Percentiles rank a stretch among this genome's conserved stretches.
Evolutionary conservation across 306 rosid genomes (phyloP).

Genomic region (Mucuna pruriens): DNA sequence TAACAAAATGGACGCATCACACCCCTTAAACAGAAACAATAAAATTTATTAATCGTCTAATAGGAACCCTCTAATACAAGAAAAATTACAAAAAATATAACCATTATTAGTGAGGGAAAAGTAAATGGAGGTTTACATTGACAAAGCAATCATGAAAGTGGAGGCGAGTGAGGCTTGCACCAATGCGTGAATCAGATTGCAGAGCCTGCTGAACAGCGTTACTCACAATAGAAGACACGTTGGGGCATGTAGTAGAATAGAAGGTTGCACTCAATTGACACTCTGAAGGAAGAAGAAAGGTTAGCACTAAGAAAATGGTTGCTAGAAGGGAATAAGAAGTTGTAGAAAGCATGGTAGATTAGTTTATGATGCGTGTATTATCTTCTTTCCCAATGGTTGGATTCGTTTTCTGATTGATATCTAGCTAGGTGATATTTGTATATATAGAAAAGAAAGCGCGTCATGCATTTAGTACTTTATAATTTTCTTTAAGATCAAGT

Average conservation of each 20-base stretch:
- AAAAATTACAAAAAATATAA: not conserved
- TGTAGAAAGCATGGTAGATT: slow-evolving; percentile 46
- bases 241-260: slow-evolving; percentile 64
- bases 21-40: slow-evolving; percentile 50
- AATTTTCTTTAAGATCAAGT: slow-evolving; percentile 9
- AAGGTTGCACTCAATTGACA: slow-evolving; percentile 64
- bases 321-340: not conserved
- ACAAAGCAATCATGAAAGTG: slow-evolving; percentile 82
- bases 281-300: slow-evolving; percentile 29
- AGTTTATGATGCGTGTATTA: not conserved
- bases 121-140: slow-evolving; percentile 37
- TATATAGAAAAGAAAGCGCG: slow-evolving; percentile 47
- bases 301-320: slow-evolving; percentile 29
- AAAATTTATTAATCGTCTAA: not conserved
- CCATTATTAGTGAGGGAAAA: not conserved
- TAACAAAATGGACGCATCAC: slow-evolving; percentile 74
- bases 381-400: not conserved
- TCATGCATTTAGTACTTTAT: slow-evolving; percentile 16
- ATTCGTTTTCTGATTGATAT: slow-evolving; percentile 3
- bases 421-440: not conserved
- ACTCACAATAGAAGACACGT: slow-evolving; percentile 58
- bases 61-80: not conserved
- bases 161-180: slow-evolving; percentile 68
- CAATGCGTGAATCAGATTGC: slow-evolving; percentile 62
- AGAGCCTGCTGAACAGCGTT: slow-evolving; percentile 56